A percentile compares a stretch with the other conserved stretches of the same genome.
Conservation (phyloP, 2,329 filamentous ascomycete species). For the Tolypocladium inflatum region DNA sequence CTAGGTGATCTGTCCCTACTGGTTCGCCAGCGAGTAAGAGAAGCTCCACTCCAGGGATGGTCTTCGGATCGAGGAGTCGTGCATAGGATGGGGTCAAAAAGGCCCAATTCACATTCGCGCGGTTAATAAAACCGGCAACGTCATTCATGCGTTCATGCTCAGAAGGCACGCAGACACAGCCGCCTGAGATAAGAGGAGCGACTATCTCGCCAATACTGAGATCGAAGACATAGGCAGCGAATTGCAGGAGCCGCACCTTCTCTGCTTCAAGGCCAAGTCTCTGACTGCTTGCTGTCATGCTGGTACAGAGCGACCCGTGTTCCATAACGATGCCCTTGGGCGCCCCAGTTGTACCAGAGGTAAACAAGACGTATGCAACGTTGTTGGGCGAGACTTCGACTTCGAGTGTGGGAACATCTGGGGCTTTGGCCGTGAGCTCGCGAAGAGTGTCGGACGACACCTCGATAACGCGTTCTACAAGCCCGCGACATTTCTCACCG, state of each 20-base stretch:
- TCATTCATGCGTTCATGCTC: neutral
- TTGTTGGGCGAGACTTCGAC: too few relatives aligned
- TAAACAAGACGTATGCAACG: slow-evolving; percentile 43
- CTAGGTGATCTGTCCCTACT: neutral
- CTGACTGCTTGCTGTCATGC: neutral
- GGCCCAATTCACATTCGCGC: slow-evolving; percentile 1
- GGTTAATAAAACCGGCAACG: neutral
- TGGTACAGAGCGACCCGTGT: neutral
- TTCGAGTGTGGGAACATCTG: neutral
- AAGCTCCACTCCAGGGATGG: slow-evolving; percentile 1
- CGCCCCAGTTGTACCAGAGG: slow-evolving; percentile 47
- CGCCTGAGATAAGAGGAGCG: neutral
- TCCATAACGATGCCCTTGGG: slow-evolving; percentile 44
- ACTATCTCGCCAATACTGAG: slow-evolving; percentile 3
- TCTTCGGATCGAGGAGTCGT: neutral
- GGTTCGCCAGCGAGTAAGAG: slow-evolving; percentile 4
- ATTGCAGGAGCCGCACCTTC: slow-evolving; percentile 3
- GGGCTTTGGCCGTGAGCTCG: neutral
- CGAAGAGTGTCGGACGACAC: too few relatives aligned
- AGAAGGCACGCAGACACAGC: slow-evolving; percentile 4
- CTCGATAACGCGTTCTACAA: too few relatives aligned
- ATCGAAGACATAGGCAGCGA: slow-evolving; percentile 6
- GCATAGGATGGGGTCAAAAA: slow-evolving; percentile 2
- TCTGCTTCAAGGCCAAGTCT: too few relatives aligned
- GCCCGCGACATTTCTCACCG: neutral